Percentiles rank a stretch among this genome's conserved stretches.
phyloP scores from a whole-genome alignment of 768 basidiomycete species.

The Suillus cothurnatus region DNA sequence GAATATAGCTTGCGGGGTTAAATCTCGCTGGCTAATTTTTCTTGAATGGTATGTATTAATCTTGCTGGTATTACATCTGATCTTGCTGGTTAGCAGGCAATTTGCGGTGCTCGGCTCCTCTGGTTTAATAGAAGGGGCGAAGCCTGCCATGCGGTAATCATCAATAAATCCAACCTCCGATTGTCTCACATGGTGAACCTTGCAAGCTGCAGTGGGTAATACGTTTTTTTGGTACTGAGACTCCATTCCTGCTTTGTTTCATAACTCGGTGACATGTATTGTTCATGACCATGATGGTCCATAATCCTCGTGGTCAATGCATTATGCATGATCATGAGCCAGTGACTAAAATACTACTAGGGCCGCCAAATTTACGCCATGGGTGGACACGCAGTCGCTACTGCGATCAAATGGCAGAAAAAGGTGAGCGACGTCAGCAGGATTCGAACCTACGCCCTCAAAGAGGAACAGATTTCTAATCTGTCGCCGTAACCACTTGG shows the following conservation, averaged over 20 bases:
- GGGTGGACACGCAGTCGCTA: no score
- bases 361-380: neutral
- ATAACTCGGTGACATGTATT: neutral
- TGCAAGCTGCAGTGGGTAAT: neutral
- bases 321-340: neutral
- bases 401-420: conserved; percentile 14
- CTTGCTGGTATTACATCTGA: neutral
- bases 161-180: neutral
- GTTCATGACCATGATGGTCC: neutral
- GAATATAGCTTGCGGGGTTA: neutral
- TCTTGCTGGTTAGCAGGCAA: neutral
- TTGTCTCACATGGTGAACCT: neutral
- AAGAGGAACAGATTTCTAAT: conserved; percentile 73
- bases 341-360: neutral
- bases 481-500: conserved; percentile 81
- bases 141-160: no score
- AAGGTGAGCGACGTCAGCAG: conserved; percentile 56
- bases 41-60: neutral
- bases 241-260: neutral
- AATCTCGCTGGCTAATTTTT: neutral
- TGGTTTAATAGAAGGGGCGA: neutral
- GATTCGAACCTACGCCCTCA: conserved; percentile 71
- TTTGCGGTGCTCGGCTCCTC: neutral
- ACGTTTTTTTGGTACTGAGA: neutral
- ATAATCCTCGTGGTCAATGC: neutral